Evolutionary conservation across 2,329 filamentous ascomycete species (phyloP), one percentile per base, ranked within the genome.

Genomic region (Huntiella moniliformis): DNA sequence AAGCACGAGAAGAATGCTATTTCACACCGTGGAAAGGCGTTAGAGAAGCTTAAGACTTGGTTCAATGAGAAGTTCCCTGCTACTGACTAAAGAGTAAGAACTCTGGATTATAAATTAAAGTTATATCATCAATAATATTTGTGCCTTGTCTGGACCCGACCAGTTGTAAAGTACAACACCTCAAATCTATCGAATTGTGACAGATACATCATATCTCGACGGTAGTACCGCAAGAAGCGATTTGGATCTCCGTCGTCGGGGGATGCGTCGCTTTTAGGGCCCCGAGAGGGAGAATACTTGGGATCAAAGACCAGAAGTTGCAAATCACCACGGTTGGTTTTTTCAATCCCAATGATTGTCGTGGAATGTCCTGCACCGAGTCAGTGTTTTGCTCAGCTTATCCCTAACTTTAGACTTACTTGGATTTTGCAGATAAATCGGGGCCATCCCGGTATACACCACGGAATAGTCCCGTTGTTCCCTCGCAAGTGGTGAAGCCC

Each of bases 281-380:
- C 38, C 12, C 16, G 36, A 11, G 46, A 34, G 12, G 44, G 44
- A n/a, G 50, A 33, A 17, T 50, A 52, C 39, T 52, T 52, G 1
- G 88, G 86, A 57, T 96, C 87, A 57, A 94, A 93, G 10, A 94
- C 82, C 0, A 96, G 66, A 13, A 96, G 64, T 53, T 82, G 81
- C 44, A 68, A 64, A 13, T 66, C 64, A 18, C 82, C 81, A 49
- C 79, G 69, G 32, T 62, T 65, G 22, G 70, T 72, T 52, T 72
- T 74, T 60, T 95, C 86, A 18, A 93, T 68, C 0, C 88, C 88
- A 46, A 96, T 68, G 44, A 96, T 85, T 1, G 85, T 93, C 65
- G 94, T 68, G 1, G 87, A 95, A 59, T 96, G 88, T 2, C 86
- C 84, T 70, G 18, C 33, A 28, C 12, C 15, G 4, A 17, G 5